Evolutionary conservation across 1,284 basidiomycete genomes (phyloP), one percentile per base, ranked within the genome.

Genomic region (Cryptococcus sp.): DNA sequence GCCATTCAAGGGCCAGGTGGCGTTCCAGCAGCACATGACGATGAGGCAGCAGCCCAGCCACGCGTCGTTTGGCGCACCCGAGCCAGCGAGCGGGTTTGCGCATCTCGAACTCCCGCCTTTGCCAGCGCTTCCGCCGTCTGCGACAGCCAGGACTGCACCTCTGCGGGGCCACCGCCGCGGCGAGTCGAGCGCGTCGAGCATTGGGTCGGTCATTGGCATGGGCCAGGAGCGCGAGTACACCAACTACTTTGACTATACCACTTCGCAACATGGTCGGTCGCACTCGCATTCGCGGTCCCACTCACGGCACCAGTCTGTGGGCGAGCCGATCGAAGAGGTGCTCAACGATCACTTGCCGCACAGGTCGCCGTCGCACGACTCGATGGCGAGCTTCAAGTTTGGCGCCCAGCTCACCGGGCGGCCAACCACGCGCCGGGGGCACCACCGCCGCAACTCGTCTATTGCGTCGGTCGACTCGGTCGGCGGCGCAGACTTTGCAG

Each of bases 181-280:
- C 11, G 84, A 87, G 46, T 90, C 89, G 0, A 91, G 87, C 67
- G 85, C 91, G 23, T 91, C 88, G 0, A 90, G 87, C 0, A 88
- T 88, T 54, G 88, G 89, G 1, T 80, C 80, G 2, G 82, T 87
- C 28, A 79, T 88, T 60, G 81, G 86, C 53, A 75, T 80, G 15
- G 87, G 87, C 33, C 75, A 81, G 1, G 75, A 74, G 0, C 87
- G 91, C 70, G 87, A 89, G 0, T 91, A 90, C 72, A 86, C 87
- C 49, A 91, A 86, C 61, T 74, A 72, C 57, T 70, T 85, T 79
- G 47, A 74, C 46, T 75, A 75, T 82, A 54, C 77, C 71, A 36
- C 61, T 24, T 55, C 63, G 43, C 52, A 59, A 24, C 39, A 52
- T n/a, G 39, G 50, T n/a, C 44, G 55, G 36, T 46, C 54, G 16